phyloP scores from a whole-genome alignment of 2,329 filamentous ascomycete species.

The Diaporthe vexans region DNA sequence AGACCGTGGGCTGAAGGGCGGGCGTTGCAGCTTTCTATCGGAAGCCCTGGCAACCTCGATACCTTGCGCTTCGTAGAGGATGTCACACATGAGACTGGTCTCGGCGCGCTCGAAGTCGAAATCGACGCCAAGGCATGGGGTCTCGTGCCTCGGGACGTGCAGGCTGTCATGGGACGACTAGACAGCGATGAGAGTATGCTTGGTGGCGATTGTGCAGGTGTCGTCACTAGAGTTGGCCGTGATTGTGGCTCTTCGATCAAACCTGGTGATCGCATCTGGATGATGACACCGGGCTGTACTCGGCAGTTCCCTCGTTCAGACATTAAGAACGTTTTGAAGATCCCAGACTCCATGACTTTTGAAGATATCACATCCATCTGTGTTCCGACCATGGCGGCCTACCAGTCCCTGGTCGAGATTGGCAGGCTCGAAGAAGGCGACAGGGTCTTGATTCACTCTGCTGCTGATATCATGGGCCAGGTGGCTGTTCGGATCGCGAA shows the following conservation, averaged over 20 bases:
- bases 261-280: slow-evolving; percentile 49
- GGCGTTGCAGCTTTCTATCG: slow-evolving; percentile 29
- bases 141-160: slow-evolving; percentile 57
- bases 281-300: slow-evolving; percentile 42
- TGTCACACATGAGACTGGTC: slow-evolving; percentile 34
- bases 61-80: slow-evolving; percentile 41
- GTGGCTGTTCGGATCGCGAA: slow-evolving; percentile 57
- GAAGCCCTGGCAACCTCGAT: slow-evolving; percentile 39
- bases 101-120: slow-evolving; percentile 50
- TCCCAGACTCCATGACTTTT: slow-evolving; percentile 53
- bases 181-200: slow-evolving; percentile 46
- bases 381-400: slow-evolving; percentile 47
- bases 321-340: slow-evolving; percentile 43
- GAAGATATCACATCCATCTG: slow-evolving; percentile 47
- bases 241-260: slow-evolving; percentile 38
- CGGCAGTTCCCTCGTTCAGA: slow-evolving; percentile 22
- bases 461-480: slow-evolving; percentile 57
- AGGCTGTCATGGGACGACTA: slow-evolving; percentile 52
- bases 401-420: slow-evolving; percentile 54
- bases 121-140: slow-evolving; percentile 52
- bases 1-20: slow-evolving; percentile 26
- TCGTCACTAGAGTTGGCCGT: slow-evolving; percentile 51
- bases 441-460: slow-evolving; percentile 59
- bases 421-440: slow-evolving; percentile 47
- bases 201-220: slow-evolving; percentile 50